Base-by-base conservation (phyloP, 176 grass and related monocot genomes). In the Raddia distichophylla region DNA sequence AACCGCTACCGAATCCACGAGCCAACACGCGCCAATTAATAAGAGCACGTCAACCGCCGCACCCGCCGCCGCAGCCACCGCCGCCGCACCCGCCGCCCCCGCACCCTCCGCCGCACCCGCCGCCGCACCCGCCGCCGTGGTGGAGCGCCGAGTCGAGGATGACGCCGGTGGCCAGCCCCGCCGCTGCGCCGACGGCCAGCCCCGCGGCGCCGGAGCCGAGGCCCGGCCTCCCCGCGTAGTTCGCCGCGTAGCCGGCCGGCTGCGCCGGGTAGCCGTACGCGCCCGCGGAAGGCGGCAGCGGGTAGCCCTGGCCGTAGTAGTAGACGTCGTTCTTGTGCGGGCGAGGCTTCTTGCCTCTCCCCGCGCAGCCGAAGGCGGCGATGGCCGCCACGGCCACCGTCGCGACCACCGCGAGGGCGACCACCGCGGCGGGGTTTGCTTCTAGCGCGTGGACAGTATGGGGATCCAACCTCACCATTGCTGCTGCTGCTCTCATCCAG, bases 231-330 rank as follows among this genome's bases (percentile, higher is more conserved):
- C 60, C 72, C 10, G 73, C 37, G 37, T 40, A 10, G 64, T 35
- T 46, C 40, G 75, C 50, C 6, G 80, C 80, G 75, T 88, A 88
- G 8, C 6, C 73, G 79, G 7, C 72, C 85, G 0, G 27, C 27
- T 87, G 86, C 66, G 42, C 59, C 40, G 86, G 86, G 68, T 88
- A 88, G 32, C 80, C 80, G 75, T 84, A 88, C 14, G 80, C 86
- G 0, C 80, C 86, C 5, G 60, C 15, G 1, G 86, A 55, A 0
- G 86, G 87, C 11, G 82, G 81, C 53, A 81, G 76, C 44, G 76
- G 76, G 70, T 84, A 69, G 0, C 81, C 82, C 14, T 80, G 76
- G 47, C 77, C 70, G 77, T 85, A 85, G 87, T 81, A 85, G 82
- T 89, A 80, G 10, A 84, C 82, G 62, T 74, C 75, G 63, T 74